Evolutionary conservation across 768 basidiomycete species (phyloP).

Genomic region (Russula dissimulans): DNA sequence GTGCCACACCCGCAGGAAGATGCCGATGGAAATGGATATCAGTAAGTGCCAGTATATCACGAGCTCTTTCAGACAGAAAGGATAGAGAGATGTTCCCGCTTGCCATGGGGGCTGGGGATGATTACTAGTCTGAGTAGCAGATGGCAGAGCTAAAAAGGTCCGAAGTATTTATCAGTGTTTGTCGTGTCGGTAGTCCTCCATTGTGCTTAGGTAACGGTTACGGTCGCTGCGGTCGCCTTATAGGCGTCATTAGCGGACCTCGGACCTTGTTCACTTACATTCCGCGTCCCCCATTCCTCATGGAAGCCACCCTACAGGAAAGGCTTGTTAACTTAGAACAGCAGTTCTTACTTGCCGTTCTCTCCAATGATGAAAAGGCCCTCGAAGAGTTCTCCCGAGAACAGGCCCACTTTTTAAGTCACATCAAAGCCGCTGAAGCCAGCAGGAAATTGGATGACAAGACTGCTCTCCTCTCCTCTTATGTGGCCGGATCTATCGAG

Average conservation of each 20-base stretch:
- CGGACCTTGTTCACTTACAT: neutral
- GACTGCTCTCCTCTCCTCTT: neutral
- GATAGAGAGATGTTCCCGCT: neutral
- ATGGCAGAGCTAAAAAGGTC: no score
- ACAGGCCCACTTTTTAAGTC: neutral
- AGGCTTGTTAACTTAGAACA: neutral
- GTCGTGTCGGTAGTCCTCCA: neutral
- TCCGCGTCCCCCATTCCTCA: neutral
- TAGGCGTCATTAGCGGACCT: no score
- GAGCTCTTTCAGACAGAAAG: neutral
- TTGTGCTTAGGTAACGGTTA: constrained; percentile 11
- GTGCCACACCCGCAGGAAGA: no score
- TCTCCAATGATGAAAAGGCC: neutral
- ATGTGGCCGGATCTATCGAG: neutral
- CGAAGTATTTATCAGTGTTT: neutral
- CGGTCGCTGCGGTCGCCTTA: no score
- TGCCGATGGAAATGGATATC: no score
- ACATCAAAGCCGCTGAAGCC: neutral
- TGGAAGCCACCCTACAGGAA: neutral
- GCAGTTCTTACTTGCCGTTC: neutral
- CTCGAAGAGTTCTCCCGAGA: neutral
- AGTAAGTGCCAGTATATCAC: neutral
- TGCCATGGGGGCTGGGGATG: no score
- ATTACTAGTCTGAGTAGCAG: no score
- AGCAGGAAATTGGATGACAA: neutral